These are phyloP conservation scores for Euptelea pleiosperma DNA, from an alignment of 164 flowering plant genomes.

Conservation along the genomic window DNA sequence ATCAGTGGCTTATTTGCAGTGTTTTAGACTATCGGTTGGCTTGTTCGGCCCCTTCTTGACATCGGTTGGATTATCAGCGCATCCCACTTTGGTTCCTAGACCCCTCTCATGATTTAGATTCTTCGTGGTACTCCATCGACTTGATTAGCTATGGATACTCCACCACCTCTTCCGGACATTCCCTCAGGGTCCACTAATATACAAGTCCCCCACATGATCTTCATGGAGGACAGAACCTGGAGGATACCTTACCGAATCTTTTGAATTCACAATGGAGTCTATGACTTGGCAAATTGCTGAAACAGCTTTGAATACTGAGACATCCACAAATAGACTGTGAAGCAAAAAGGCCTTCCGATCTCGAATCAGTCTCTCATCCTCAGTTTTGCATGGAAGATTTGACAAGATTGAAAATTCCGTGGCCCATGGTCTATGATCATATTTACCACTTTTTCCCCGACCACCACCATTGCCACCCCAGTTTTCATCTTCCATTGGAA, in stretches of 20 bases:
- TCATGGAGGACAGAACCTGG: conserved; percentile 43
- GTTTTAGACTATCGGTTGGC: too few relatives aligned
- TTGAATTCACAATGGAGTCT: conserved; percentile 28
- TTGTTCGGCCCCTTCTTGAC: too few relatives aligned
- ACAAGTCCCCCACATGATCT: conserved; percentile 67
- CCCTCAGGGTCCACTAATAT: conserved; percentile 35
- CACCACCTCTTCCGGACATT: too few relatives aligned
- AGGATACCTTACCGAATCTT: conserved; percentile 11
- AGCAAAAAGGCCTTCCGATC: conserved; percentile 93
- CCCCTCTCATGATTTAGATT: too few relatives aligned
- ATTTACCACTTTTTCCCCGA: conserved; percentile 56
- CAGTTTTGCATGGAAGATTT: conserved; percentile 81
- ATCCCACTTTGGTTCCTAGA: too few relatives aligned
- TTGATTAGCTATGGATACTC: too few relatives aligned
- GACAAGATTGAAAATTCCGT: conserved; percentile 81
- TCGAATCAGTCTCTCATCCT: conserved; percentile 83
- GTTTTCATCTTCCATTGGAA: conserved; percentile 82
- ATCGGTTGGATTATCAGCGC: too few relatives aligned
- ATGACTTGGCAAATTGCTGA: conserved; percentile 49
- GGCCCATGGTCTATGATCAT: conserved; percentile 81
- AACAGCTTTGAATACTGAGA: conserved; percentile 67
- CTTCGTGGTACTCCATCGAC: too few relatives aligned
- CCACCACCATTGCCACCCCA: conserved; percentile 99
- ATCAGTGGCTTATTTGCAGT: too few relatives aligned
- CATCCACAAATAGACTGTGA: conserved; percentile 75